A percentile compares a stretch with the other conserved stretches of the same genome.
Evolutionary conservation across 2,329 filamentous ascomycete species (phyloP).

Genomic region (Pseudocercospora crystallina): DNA sequence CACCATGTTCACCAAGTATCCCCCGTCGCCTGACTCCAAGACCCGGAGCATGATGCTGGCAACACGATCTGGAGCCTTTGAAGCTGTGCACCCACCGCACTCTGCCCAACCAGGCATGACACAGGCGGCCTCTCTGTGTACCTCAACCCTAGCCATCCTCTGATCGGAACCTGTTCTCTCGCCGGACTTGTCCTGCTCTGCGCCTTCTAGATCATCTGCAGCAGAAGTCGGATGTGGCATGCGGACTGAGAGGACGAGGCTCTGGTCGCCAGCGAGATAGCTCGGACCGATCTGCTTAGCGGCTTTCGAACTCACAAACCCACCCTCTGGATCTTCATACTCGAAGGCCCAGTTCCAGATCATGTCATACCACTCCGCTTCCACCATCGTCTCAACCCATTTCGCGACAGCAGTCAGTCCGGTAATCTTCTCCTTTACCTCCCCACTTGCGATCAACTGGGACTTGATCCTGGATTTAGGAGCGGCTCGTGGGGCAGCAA

Average conservation of each 20-base stretch:
- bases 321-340: conserved; percentile 6
- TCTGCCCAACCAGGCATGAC: conserved; percentile 13
- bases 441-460: too few relatives aligned
- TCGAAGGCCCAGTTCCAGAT: conserved; percentile 17
- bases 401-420: conserved; percentile 11
- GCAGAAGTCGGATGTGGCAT: not conserved
- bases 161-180: not conserved
- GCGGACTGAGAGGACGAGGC: conserved; percentile 5
- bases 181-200: too few relatives aligned
- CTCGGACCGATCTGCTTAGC: not conserved
- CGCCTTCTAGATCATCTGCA: too few relatives aligned
- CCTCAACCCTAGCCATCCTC: not conserved
- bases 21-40: too few relatives aligned
- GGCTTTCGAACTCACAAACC: not conserved
- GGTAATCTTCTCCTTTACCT: not conserved
- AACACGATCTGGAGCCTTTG: not conserved
- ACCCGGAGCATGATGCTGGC: too few relatives aligned
- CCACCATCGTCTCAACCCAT: conserved; percentile 15
- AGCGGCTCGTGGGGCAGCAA: not conserved
- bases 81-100: conserved; percentile 4
- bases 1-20: not conserved
- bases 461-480: not conserved
- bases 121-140: conserved; percentile 13
- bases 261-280: not conserved
- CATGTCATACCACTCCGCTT: conserved; percentile 8